A percentile compares a stretch with the other conserved stretches of the same genome.
Evolutionary conservation across 495 filamentous ascomycete genomes (phyloP).

Genomic region (Daldinia concentrica): DNA sequence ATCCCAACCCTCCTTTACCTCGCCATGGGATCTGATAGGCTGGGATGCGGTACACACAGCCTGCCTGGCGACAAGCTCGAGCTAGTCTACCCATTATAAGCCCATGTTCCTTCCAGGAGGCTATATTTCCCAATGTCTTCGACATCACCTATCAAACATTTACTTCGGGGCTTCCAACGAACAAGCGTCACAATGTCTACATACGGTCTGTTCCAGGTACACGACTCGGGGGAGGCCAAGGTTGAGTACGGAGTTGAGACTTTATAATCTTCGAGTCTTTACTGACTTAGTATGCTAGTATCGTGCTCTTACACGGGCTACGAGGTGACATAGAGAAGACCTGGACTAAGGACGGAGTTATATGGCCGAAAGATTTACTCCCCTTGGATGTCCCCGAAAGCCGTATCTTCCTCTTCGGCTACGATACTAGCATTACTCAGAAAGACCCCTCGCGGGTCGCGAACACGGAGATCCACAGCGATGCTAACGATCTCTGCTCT

Average conservation of each 20-base stretch:
- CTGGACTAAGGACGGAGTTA: neutral
- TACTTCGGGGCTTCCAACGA: neutral
- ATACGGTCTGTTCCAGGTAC: neutral
- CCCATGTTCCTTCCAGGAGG: neutral
- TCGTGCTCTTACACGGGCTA: neutral
- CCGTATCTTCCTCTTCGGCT: neutral
- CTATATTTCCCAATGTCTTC: neutral
- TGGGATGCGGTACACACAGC: neutral
- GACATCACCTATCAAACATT: neutral
- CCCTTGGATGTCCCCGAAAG: neutral
- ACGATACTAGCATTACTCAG: neutral
- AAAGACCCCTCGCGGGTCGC: neutral
- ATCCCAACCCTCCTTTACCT: neutral
- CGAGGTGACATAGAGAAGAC: neutral
- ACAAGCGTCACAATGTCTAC: neutral
- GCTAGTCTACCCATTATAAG: neutral
- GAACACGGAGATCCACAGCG: neutral
- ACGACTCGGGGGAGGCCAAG: neutral
- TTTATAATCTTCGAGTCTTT: neutral
- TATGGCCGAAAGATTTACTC: neutral
- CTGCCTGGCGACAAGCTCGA: neutral
- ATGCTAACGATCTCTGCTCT: neutral
- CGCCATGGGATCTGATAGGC: neutral
- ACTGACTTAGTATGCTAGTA: neutral
- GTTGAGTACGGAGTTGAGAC: neutral